Evolutionary conservation across 2,329 filamentous ascomycete genomes (phyloP).

Genomic region (Penicillium sp.): DNA sequence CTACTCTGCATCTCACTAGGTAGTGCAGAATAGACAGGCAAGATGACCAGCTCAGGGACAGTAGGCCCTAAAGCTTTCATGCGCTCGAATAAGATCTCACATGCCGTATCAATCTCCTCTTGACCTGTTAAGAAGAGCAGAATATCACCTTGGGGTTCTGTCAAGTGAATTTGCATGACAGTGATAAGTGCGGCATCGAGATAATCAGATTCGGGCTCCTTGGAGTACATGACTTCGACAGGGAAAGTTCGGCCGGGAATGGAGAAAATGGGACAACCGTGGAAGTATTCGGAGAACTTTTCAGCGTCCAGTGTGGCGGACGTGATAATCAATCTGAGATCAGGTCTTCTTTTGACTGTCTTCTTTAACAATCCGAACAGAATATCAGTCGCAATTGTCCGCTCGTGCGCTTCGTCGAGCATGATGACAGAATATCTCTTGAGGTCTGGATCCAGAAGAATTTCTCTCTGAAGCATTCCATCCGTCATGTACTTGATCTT

Average conservation of each 20-base stretch:
- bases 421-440: constrained; percentile 94
- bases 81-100: constrained; percentile 86
- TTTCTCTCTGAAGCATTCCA: constrained; percentile 94
- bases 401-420: constrained; percentile 96
- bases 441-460: constrained; percentile 85
- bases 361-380: constrained; percentile 94
- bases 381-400: constrained; percentile 93
- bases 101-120: constrained; percentile 94
- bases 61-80: constrained; percentile 93
- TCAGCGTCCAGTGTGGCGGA: constrained; percentile 95
- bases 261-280: constrained; percentile 92
- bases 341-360: constrained; percentile 76
- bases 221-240: constrained; percentile 91
- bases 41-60: constrained; percentile 86
- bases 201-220: constrained; percentile 94
- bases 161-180: constrained; percentile 96
- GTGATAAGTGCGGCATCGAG: constrained; percentile 91
- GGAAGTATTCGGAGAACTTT: constrained; percentile 96
- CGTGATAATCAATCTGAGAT: constrained; percentile 93
- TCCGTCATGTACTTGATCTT: constrained; percentile 99
- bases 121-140: constrained; percentile 96
- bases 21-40: constrained; percentile 93
- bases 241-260: constrained; percentile 95
- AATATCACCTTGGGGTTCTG: constrained; percentile 88
- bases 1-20: constrained; percentile 90